phyloP scores from a whole-genome alignment of 2,329 filamentous ascomycete species.

The Waltergamsia citrina region DNA sequence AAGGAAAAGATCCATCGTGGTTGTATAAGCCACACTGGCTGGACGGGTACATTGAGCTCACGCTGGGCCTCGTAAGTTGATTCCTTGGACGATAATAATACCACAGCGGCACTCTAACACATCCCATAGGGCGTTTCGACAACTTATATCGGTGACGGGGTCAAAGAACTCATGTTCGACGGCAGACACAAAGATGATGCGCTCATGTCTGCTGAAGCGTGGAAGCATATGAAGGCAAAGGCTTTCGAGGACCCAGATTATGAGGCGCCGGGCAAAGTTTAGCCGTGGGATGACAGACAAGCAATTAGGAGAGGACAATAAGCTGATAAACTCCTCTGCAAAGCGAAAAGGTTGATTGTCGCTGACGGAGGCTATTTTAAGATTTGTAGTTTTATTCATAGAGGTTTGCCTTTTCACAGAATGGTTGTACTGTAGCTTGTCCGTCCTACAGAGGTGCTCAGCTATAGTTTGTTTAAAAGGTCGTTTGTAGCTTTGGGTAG shows the following conservation, averaged over 20 bases:
- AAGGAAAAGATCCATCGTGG: slow-evolving; percentile 25
- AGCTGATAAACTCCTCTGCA: no score
- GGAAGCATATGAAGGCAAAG: slow-evolving; percentile 31
- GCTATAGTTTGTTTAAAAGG: no score
- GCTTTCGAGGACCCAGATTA: slow-evolving; percentile 24
- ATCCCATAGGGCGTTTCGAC: slow-evolving; percentile 33
- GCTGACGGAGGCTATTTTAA: no score
- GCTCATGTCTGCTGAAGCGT: slow-evolving; percentile 31
- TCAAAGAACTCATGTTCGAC: slow-evolving; percentile 30
- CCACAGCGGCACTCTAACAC: background rate
- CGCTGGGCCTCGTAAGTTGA: slow-evolving; percentile 36
- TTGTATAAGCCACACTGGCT: slow-evolving; percentile 33
- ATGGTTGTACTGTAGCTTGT: background rate
- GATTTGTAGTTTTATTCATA: no score
- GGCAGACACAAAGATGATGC: slow-evolving; percentile 30
- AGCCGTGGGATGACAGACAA: no score
- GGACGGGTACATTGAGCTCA: slow-evolving; percentile 43
- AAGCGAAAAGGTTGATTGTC: no score
- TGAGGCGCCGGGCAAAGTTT: no score
- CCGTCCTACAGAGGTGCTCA: no score
- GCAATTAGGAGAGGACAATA: no score
- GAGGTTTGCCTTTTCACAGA: no score
- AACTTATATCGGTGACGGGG: slow-evolving; percentile 30
- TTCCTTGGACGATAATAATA: slow-evolving; percentile 3
- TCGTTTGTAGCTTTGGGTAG: slow-evolving; percentile 43